phyloP scores from a whole-genome alignment of 202 grass and related monocot species.

The Cymbopogon flexuosus region DNA sequence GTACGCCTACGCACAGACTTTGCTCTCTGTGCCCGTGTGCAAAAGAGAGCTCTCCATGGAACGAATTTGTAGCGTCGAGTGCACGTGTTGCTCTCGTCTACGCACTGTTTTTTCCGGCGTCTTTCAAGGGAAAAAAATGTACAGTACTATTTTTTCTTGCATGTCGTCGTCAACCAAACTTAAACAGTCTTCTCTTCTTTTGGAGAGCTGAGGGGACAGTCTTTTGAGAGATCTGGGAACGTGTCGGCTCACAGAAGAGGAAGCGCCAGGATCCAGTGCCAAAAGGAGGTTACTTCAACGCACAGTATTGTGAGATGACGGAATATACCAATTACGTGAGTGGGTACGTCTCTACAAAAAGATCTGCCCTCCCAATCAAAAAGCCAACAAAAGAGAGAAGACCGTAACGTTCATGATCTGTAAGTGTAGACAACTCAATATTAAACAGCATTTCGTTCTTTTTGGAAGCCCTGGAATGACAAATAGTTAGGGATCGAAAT shows the following conservation, averaged over 20 bases:
- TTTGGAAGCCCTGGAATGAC: no score
- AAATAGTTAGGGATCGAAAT: no score
- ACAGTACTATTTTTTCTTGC: neutral
- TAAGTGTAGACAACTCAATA: no score
- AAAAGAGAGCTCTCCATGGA: neutral
- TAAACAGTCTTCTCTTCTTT: neutral
- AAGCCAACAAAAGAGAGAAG: no score
- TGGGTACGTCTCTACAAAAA: neutral
- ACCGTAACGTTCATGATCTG: no score
- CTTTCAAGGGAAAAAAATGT: no score
- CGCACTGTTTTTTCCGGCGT: no score
- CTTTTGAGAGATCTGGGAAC: neutral
- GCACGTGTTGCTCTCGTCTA: neutral
- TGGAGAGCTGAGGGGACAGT: neutral
- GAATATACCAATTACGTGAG: no score
- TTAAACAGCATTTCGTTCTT: no score
- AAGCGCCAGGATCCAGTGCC: neutral
- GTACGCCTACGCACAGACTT: no score
- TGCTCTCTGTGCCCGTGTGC: neutral
- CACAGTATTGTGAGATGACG: neutral
- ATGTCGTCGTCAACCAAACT: neutral
- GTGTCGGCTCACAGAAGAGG: neutral
- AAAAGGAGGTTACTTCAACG: neutral
- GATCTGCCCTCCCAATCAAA: no score
- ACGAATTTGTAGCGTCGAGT: neutral